A percentile compares a stretch with the other conserved stretches of the same genome.
Evolutionary conservation across 1,284 basidiomycete species (phyloP).

Genomic region (Puccinia polysora): DNA sequence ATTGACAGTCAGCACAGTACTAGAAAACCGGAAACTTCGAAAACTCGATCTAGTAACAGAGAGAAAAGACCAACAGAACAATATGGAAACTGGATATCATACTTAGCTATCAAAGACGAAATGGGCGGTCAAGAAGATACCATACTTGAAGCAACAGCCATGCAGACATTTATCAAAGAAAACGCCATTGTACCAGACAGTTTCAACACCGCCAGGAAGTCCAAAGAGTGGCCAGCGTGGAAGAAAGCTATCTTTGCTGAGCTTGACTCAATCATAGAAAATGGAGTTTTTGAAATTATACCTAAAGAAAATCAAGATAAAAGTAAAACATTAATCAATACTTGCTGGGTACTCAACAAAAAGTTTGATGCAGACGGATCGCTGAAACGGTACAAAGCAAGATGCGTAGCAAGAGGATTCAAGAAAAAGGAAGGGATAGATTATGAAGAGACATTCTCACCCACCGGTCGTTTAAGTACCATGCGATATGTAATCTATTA

Average conservation of each 20-base stretch:
- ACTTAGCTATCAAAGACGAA: neutral
- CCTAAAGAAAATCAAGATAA: neutral
- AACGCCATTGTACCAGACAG: neutral
- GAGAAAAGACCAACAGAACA: neutral
- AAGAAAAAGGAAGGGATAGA: slow-evolving; percentile 13
- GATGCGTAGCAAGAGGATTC: slow-evolving; percentile 1
- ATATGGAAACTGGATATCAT: neutral
- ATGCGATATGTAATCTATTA: neutral
- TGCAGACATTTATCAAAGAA: neutral
- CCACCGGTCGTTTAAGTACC: neutral
- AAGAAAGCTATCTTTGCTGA: slow-evolving; percentile 2
- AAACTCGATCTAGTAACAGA: too few species aligned
- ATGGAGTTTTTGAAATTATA: slow-evolving; percentile 1
- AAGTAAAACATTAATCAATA: neutral
- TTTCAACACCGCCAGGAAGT: neutral
- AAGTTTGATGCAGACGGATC: neutral
- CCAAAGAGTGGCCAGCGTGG: neutral
- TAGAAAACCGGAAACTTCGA: neutral
- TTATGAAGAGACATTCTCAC: slow-evolving; percentile 18
- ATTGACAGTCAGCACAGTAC: neutral
- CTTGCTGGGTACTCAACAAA: neutral
- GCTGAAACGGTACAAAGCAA: slow-evolving; percentile 3
- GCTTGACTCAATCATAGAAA: slow-evolving; percentile 9
- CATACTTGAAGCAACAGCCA: neutral
- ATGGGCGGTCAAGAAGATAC: neutral